Evolutionary conservation across 805 yeast genomes (phyloP), one percentile per base, ranked within the genome.

Genomic region (Lipomyces yamanashiensis): DNA sequence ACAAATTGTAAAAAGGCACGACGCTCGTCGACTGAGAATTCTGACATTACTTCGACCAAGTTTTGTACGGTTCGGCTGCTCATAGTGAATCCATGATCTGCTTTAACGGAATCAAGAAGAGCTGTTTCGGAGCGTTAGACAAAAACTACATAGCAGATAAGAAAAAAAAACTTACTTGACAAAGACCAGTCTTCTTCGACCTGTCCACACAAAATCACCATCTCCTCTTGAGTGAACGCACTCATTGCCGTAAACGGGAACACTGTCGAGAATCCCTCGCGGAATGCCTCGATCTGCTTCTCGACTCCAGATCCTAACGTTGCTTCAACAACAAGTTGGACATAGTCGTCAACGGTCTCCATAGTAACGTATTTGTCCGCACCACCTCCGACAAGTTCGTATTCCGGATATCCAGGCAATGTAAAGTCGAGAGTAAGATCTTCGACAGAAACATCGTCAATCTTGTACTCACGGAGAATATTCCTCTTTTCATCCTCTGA

Each of bases 61-160:
- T 82, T 79, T 62, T 80, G 82, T 2, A 93, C 84, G 0, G 87
- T 80, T 15, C 75, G 75, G 2, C 96, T 89, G 41, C 87, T 92
- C 71, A 83, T 82, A 2, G 84, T 82, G 72, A 88, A 93, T 1
- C 98, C 99, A 75, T 93, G 98, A 70, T 92, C 96, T 0, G 98
- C 97, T 68, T 84, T 84, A 15, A 93, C 78, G 0, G 87, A 80
- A 1, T 84, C 79, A 6, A 79, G 69, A 34, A 93, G 76, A 0
- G 95, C 85, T 48, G 81, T 84, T 47, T 75, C 74, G 34, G 4
- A 40, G 47, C 23, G n/a, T 51, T 51, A 44, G 56, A 0, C 21
- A 9, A n/a, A 2, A 17, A 9, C 19, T 9, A 13, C 43, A n/a
- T 8, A 10, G 17, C 88, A 19, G 19, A 21, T 13, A 34, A 19